Evolutionary conservation across 148 eudicot species (phyloP).

Genomic region (Arbutus unedo): DNA sequence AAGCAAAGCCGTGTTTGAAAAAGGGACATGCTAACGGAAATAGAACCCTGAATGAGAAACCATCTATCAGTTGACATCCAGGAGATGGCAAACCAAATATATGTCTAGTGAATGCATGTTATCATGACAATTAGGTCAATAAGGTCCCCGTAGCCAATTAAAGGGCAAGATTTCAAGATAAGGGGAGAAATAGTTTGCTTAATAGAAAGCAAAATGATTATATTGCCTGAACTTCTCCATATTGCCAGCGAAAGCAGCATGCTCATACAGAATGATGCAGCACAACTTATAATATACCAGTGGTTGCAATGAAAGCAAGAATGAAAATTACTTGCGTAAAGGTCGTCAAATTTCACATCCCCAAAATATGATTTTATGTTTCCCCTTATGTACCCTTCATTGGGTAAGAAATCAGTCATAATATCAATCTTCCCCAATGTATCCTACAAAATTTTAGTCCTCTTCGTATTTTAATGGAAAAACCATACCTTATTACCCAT

Average conservation of each 20-base stretch:
- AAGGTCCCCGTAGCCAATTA: background rate
- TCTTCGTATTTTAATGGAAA: background rate
- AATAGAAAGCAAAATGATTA: background rate
- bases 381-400: background rate
- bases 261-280: background rate
- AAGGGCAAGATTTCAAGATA: background rate
- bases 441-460: background rate
- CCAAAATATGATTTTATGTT: background rate
- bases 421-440: background rate
- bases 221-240: background rate
- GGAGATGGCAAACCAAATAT: background rate
- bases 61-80: slow-evolving; percentile 1
- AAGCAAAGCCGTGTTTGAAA: slow-evolving; percentile 80
- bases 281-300: background rate
- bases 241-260: background rate
- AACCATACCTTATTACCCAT: slow-evolving; percentile 89
- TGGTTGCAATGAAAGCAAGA: background rate
- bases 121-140: background rate
- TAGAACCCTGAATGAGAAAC: slow-evolving; percentile 65
- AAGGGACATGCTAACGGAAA: slow-evolving; percentile 87
- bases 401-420: background rate
- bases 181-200: background rate
- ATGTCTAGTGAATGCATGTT: background rate
- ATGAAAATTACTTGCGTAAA: background rate
- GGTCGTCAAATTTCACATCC: background rate